Conservation (phyloP, 2,329 filamentous ascomycete species). For the Zymoseptoria passerinii region DNA sequence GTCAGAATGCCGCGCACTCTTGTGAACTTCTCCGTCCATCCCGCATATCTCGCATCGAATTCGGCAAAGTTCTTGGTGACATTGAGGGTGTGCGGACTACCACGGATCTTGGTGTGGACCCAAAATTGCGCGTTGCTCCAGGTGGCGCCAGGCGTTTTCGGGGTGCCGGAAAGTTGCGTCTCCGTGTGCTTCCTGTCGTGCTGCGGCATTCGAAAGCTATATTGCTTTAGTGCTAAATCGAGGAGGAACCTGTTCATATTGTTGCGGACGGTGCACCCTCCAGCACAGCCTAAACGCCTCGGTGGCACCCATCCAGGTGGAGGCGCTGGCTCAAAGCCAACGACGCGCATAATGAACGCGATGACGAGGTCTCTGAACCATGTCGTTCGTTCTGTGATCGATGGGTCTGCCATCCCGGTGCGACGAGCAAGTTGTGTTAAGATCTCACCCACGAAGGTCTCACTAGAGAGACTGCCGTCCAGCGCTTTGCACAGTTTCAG, state of each 20-base stretch:
- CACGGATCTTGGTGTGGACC: not conserved
- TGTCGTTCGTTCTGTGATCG: too few species aligned
- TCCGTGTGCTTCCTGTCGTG: not conserved
- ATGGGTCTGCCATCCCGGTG: too few species aligned
- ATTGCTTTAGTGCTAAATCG: not conserved
- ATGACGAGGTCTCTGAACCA: too few species aligned
- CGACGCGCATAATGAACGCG: too few species aligned
- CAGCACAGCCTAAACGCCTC: too few species aligned
- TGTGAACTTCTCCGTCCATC: not conserved
- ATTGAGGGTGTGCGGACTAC: not conserved
- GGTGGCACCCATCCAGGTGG: too few species aligned
- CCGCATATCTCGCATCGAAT: not conserved
- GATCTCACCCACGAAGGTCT: too few species aligned
- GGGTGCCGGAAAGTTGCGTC: not conserved
- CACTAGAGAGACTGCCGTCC: too few species aligned
- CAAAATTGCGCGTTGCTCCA: not conserved
- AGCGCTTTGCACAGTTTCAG: too few species aligned
- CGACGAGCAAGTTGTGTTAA: too few species aligned
- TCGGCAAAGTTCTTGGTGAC: not conserved
- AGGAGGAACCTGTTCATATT: not conserved
- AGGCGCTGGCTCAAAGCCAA: too few species aligned
- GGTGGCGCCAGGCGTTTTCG: not conserved
- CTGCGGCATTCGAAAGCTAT: not conserved
- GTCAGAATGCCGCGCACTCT: not conserved
- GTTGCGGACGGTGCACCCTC: not conserved